These are phyloP conservation scores for Blastobotrys serpentis DNA, from an alignment of 1,139 yeast genomes.

Conservation along the genomic window DNA sequence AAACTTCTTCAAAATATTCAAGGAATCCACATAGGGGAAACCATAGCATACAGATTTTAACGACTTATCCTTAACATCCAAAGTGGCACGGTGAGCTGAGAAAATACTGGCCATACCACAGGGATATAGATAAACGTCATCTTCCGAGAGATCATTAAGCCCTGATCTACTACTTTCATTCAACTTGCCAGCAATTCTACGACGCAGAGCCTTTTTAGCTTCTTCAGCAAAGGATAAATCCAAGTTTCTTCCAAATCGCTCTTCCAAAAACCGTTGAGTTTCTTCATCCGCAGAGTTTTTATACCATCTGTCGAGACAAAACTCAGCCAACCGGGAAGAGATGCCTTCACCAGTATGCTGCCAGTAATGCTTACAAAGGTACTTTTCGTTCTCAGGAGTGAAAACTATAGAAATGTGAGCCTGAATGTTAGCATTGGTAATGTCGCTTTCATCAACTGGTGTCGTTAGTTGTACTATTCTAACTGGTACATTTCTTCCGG, in stretches of 20 bases:
- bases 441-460: constrained; percentile 50
- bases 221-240: constrained; percentile 72
- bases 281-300: constrained; percentile 6
- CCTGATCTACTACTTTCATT: constrained; percentile 41
- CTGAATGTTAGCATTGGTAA: constrained; percentile 57
- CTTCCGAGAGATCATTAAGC: constrained; percentile 41
- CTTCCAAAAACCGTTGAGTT: constrained; percentile 55
- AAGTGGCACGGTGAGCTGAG: constrained; percentile 69
- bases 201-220: constrained; percentile 71
- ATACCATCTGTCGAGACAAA: constrained; percentile 50
- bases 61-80: constrained; percentile 38
- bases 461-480: constrained; percentile 80
- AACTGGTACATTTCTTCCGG: constrained; percentile 42
- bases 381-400: constrained; percentile 56
- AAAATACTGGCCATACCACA: constrained; percentile 93
- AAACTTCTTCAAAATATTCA: constrained; percentile 79
- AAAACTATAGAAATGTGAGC: constrained; percentile 76
- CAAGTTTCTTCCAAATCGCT: constrained; percentile 84
- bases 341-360: constrained; percentile 96
- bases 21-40: constrained; percentile 91
- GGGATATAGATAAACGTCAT: constrained; percentile 81
- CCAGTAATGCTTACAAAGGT: constrained; percentile 85
- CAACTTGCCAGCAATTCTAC: constrained; percentile 71
- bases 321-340: constrained; percentile 86
- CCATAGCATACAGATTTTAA: constrained; percentile 85